A percentile compares a stretch with the other conserved stretches of the same genome.
Conservation (phyloP, 106 monocot species). For the Dendrobium nobile region DNA sequence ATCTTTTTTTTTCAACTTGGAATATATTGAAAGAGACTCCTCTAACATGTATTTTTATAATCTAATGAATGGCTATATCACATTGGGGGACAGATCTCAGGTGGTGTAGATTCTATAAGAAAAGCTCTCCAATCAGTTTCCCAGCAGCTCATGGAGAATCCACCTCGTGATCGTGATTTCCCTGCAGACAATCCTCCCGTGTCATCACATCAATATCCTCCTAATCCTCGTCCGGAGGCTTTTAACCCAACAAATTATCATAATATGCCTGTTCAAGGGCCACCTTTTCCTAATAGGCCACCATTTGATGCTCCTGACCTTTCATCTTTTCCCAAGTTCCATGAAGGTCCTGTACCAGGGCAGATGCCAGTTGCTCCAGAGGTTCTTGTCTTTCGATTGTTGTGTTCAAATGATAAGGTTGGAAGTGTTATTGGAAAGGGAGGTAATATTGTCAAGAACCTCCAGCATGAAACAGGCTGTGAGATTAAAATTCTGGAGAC, state of each 20-base stretch:
- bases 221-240: conserved; percentile 26
- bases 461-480: conserved; percentile 81
- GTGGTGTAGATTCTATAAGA: conserved; percentile 31
- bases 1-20: background rate
- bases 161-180: conserved; percentile 56
- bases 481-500: conserved; percentile 73
- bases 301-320: conserved; percentile 41
- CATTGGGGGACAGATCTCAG: conserved; percentile 23
- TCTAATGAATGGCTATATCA: background rate
- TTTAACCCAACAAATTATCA: conserved; percentile 39
- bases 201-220: conserved; percentile 29
- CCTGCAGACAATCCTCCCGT: conserved; percentile 26
- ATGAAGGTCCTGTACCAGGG: conserved; percentile 25
- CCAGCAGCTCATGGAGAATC: conserved; percentile 66
- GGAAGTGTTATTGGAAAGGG: conserved; percentile 87
- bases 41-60: background rate
- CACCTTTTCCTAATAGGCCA: conserved; percentile 35
- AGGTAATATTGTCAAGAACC: conserved; percentile 59
- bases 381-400: conserved; percentile 42
- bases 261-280: conserved; percentile 30
- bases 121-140: conserved; percentile 67
- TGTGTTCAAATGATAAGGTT: conserved; percentile 80
- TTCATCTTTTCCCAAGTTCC: conserved; percentile 46
- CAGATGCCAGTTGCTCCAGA: conserved; percentile 39
- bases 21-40: background rate